Percentiles rank a stretch among this genome's conserved stretches.
Conservation (phyloP, 192 early-diverging fungal species). For the Gamsiella multidivaricata region DNA sequence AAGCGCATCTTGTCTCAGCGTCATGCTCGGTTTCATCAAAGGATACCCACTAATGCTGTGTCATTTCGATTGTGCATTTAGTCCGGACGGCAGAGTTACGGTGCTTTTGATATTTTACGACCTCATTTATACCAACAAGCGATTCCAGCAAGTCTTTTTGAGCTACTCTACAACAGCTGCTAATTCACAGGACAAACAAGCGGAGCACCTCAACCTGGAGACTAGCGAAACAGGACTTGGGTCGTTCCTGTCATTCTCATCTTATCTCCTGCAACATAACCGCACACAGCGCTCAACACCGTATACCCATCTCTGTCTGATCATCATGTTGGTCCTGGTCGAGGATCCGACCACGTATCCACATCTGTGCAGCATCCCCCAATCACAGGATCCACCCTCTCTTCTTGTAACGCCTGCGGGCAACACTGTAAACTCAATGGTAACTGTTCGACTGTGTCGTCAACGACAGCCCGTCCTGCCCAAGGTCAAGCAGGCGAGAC, state of each 20-base stretch:
- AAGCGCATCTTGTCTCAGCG: slow-evolving; percentile 7
- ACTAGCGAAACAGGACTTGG: slow-evolving; percentile 34
- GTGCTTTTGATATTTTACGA: slow-evolving; percentile 62
- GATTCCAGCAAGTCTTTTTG: slow-evolving; percentile 44
- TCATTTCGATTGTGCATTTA: slow-evolving; percentile 8
- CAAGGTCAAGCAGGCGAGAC: slow-evolving; percentile 45
- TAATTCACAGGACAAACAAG: neutral
- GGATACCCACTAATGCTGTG: neutral
- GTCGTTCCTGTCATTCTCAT: slow-evolving; percentile 58
- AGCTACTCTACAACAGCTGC: slow-evolving; percentile 14
- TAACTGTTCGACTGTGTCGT: slow-evolving; percentile 17
- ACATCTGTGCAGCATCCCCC: slow-evolving; percentile 36
- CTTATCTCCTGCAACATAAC: slow-evolving; percentile 65
- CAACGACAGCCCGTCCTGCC: slow-evolving; percentile 61
- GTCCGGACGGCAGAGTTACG: slow-evolving; percentile 57
- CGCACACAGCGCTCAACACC: slow-evolving; percentile 49
- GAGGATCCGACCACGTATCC: slow-evolving; percentile 57
- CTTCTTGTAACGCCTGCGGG: neutral
- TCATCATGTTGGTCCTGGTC: slow-evolving; percentile 54
- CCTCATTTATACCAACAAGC: slow-evolving; percentile 57
- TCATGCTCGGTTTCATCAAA: neutral
- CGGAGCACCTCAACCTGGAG: neutral
- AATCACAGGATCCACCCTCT: slow-evolving; percentile 3
- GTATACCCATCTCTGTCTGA: slow-evolving; percentile 61
- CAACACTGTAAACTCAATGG: neutral